A percentile compares a stretch with the other conserved stretches of the same genome.
Conservation (phyloP, 345 rosid species). For the Laguncularia racemosa region DNA sequence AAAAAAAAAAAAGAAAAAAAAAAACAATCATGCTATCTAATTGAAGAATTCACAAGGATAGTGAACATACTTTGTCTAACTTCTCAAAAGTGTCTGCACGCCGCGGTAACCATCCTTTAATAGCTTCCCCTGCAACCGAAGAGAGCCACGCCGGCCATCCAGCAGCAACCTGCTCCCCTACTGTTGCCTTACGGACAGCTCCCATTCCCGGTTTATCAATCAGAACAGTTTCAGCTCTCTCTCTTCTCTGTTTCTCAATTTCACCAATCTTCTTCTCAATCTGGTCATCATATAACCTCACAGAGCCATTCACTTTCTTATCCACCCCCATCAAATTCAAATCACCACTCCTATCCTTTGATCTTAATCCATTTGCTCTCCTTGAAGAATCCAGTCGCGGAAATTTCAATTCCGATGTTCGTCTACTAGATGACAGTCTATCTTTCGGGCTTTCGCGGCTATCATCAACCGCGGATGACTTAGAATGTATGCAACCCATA, state of each 20-base stretch:
- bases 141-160: constrained; percentile 99
- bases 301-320: constrained; percentile 41
- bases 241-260: constrained; percentile 25
- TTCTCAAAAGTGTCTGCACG: constrained; percentile 65
- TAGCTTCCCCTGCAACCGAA: constrained; percentile 69
- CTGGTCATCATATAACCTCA: constrained; percentile 39
- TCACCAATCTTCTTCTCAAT: constrained; percentile 29
- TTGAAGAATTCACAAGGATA: constrained; percentile 5
- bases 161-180: constrained; percentile 51
- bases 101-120: constrained; percentile 77
- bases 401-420: constrained; percentile 45
- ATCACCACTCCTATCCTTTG: constrained; percentile 36
- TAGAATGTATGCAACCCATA: constrained; percentile 85
- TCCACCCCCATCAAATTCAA: constrained; percentile 45
- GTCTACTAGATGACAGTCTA: constrained; percentile 36
- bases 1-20: no score
- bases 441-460: constrained; percentile 36
- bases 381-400: constrained; percentile 48
- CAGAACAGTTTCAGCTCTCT: constrained; percentile 21
- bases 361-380: constrained; percentile 46
- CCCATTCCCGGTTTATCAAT: constrained; percentile 24
- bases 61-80: constrained; percentile 57
- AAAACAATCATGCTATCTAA: neutral
- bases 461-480: constrained; percentile 33
- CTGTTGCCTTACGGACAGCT: constrained; percentile 32